Evolutionary conservation across 441 rosid genomes (phyloP), one percentile per base, ranked within the genome.

Genomic region (Jatropha podagrica): DNA sequence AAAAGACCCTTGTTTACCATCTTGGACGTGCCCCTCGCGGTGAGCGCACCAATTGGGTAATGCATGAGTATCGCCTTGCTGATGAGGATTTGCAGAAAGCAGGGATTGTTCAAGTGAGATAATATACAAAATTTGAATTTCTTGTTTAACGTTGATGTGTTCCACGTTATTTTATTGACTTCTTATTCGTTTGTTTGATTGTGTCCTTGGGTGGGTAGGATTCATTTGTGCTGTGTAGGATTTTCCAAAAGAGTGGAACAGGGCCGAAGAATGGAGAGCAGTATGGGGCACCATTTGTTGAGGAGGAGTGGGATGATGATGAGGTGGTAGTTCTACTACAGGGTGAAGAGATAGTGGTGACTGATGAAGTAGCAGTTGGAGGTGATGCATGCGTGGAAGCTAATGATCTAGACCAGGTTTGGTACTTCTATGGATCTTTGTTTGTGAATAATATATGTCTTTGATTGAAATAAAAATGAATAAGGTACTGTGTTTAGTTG

Each of bases 211-310:
- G 83, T 74, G 77, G 82, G 79, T 73, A 92, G 99, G 98, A 90
- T 81, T 90, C 93, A 0, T 92, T 82, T 87, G 99, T 96, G 68
- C 80, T 96, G 49, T 93, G 98, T 79, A 91, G 98, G 91, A 86
- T 96, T 75, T 92, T 96, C 65, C 95, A 91, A 83, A 96, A 96
- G 81, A 96, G 99, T 61, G 99, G 99, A 11, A 82, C 97, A 1
- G 99, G 99, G 49, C 99, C 99, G 0, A 96, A 96, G 88, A 96
- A 96, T 63, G 99, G 99, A 14, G 99, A 96, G 84, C 93, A 93
- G 79, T 96, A 93, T 75, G 99, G 99, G 61, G 99, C 99, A 15
- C 99, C 99, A 0, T 96, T 88, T 79, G 76, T 93, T 78, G 99
- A 94, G 77, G 99, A 96, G 83, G 98, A 94, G 69, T 96, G 98